Percentiles rank a stretch among this genome's conserved stretches.
Evolutionary conservation across 495 filamentous ascomycete species (phyloP).

Genomic region (Talaromyces proteolyticus): DNA sequence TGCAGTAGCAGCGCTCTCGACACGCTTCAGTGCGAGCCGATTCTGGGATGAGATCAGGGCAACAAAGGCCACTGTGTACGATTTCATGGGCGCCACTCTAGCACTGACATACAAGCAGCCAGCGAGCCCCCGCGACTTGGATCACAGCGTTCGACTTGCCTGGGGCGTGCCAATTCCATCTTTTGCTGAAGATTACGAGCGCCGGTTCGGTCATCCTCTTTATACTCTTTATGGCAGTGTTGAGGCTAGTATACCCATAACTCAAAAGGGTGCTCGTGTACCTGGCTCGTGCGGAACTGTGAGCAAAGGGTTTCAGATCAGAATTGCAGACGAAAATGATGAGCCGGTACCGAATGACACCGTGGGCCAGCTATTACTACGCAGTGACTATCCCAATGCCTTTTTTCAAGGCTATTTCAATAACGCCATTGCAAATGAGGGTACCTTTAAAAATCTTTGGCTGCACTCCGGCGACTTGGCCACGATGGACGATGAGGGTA

Average conservation of each 20-base stretch:
- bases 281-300: conserved; percentile 1
- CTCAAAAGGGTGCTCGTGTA: neutral
- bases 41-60: conserved; percentile 4
- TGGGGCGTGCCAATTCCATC: conserved; percentile 3
- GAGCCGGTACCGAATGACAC: conserved; percentile 1
- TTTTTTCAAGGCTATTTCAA: conserved; percentile 5
- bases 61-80: conserved; percentile 1
- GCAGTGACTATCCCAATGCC: conserved; percentile 2
- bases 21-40: conserved; percentile 2
- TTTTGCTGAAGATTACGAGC: conserved; percentile 5
- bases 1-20: conserved; percentile 2
- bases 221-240: conserved; percentile 1
- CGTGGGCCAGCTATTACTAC: conserved; percentile 1
- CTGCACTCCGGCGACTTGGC: conserved; percentile 3
- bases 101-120: conserved; percentile 3
- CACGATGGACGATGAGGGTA: conserved; percentile 1
- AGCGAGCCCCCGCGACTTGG: neutral
- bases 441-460: conserved; percentile 2
- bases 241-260: conserved; percentile 4
- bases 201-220: conserved; percentile 4
- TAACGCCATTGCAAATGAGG: conserved; percentile 1
- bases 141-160: conserved; percentile 5
- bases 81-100: conserved; percentile 4
- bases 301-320: conserved; percentile 1
- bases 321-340: conserved; percentile 6